phyloP scores from a whole-genome alignment of 371 early-diverging fungal species.

The Actinomucor elegans region DNA sequence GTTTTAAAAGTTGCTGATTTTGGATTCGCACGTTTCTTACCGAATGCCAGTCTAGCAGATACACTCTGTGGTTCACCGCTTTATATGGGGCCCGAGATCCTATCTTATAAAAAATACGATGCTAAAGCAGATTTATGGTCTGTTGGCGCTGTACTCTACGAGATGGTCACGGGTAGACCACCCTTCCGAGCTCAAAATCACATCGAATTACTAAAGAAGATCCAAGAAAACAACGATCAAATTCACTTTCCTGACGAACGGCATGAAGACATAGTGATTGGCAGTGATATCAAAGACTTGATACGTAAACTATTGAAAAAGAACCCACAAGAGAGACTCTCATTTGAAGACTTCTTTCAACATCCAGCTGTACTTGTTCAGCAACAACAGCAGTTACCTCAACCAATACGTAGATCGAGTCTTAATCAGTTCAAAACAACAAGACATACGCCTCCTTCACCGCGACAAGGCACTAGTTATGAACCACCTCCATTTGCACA shows the following conservation, averaged over 20 bases:
- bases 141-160: slow-evolving; percentile 93
- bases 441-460: not conserved
- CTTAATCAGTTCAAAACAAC: not conserved
- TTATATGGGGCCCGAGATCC: slow-evolving; percentile 97
- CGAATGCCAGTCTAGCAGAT: slow-evolving; percentile 82
- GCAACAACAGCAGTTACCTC: not conserved
- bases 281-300: slow-evolving; percentile 79
- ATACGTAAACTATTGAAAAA: slow-evolving; percentile 80
- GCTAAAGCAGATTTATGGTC: slow-evolving; percentile 97
- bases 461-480: slow-evolving; percentile 4
- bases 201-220: slow-evolving; percentile 83
- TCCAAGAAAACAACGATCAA: slow-evolving; percentile 77
- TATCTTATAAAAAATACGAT: slow-evolving; percentile 89
- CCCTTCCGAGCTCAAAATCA: slow-evolving; percentile 94
- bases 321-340: slow-evolving; percentile 83
- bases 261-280: slow-evolving; percentile 28
- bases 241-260: slow-evolving; percentile 86
- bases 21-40: slow-evolving; percentile 92
- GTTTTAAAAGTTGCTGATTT: slow-evolving; percentile 93
- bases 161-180: slow-evolving; percentile 88
- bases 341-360: slow-evolving; percentile 90
- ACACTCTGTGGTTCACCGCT: slow-evolving; percentile 95
- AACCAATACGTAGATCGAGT: not conserved
- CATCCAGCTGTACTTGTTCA: slow-evolving; percentile 65
- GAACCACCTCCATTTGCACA: slow-evolving; percentile 43